These are phyloP conservation scores for Boletus speciosus DNA, from an alignment of 768 basidiomycete genomes.

Conservation along the genomic window DNA sequence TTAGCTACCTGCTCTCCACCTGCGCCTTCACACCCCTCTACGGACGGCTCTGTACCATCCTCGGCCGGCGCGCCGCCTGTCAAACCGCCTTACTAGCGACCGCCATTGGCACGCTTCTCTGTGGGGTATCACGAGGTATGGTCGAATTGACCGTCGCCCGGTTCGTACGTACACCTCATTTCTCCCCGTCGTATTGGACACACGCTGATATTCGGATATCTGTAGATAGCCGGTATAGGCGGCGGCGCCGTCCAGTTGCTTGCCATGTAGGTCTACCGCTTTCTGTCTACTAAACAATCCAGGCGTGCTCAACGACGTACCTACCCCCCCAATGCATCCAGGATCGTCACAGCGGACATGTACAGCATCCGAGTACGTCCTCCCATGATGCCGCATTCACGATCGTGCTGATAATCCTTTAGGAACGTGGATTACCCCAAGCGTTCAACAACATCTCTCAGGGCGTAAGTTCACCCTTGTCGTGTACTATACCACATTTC, in stretches of 20 bases:
- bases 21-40: slow-evolving; percentile 81
- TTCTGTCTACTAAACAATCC: not conserved
- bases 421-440: slow-evolving; percentile 28
- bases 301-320: not conserved
- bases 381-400: not conserved
- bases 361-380: slow-evolving; percentile 15
- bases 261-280: slow-evolving; percentile 11
- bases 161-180: slow-evolving; percentile 49
- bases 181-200: no score
- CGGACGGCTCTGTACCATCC: slow-evolving; percentile 68
- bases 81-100: slow-evolving; percentile 60
- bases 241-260: slow-evolving; percentile 21
- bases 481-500: not conserved
- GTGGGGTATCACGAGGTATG: slow-evolving; percentile 66
- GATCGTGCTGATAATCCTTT: not conserved
- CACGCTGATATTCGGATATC: not conserved
- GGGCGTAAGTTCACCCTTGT: slow-evolving; percentile 9
- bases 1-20: slow-evolving; percentile 61
- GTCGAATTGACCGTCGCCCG: slow-evolving; percentile 63
- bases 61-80: slow-evolving; percentile 67
- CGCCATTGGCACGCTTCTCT: slow-evolving; percentile 56
- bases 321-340: not conserved
- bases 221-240: slow-evolving; percentile 21
- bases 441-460: slow-evolving; percentile 40
- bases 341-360: slow-evolving; percentile 23